A percentile compares a stretch with the other conserved stretches of the same genome.
phyloP scores from a whole-genome alignment of 768 basidiomycete species.

The Suillus plorans region DNA sequence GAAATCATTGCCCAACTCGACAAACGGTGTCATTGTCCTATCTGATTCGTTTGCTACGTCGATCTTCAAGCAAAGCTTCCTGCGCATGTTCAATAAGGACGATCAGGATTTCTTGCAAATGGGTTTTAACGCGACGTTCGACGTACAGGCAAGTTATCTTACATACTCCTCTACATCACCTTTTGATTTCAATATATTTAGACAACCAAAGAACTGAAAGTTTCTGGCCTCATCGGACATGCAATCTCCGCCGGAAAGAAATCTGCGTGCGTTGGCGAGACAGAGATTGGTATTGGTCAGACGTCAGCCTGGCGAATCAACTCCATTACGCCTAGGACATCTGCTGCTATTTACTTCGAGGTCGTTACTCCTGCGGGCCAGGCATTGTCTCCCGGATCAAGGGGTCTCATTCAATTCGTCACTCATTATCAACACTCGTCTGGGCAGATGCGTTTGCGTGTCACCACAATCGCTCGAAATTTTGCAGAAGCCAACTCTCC shows the following conservation, averaged over 20 bases:
- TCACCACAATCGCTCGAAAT: constrained; percentile 97
- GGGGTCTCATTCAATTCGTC: constrained; percentile 96
- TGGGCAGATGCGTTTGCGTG: constrained; percentile 91
- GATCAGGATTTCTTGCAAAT: constrained; percentile 89
- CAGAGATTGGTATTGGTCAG: constrained; percentile 97
- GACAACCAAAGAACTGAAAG: constrained; percentile 98
- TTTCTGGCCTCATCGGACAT: constrained; percentile 96
- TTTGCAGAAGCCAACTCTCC: constrained; percentile 98
- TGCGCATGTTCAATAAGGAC: constrained; percentile 90
- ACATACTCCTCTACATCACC: not conserved
- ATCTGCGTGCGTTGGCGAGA: constrained; percentile 94
- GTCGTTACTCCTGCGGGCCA: constrained; percentile 97
- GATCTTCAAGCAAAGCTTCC: constrained; percentile 98
- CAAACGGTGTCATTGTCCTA: constrained; percentile 93
- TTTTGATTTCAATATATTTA: constrained; percentile 30
- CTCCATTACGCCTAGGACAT: constrained; percentile 81
- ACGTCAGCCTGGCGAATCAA: constrained; percentile 99
- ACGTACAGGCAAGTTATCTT: constrained; percentile 72
- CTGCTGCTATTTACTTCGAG: constrained; percentile 95
- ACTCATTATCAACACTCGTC: constrained; percentile 98
- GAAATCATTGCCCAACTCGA: constrained; percentile 93
- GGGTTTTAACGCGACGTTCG: constrained; percentile 99
- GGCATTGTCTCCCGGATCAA: constrained; percentile 82
- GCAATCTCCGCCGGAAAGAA: constrained; percentile 98
- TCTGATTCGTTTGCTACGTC: constrained; percentile 97